These are phyloP conservation scores for Microdochium trichocladiopsis DNA, from an alignment of 2,329 filamentous ascomycete genomes.

Conservation along the genomic window DNA sequence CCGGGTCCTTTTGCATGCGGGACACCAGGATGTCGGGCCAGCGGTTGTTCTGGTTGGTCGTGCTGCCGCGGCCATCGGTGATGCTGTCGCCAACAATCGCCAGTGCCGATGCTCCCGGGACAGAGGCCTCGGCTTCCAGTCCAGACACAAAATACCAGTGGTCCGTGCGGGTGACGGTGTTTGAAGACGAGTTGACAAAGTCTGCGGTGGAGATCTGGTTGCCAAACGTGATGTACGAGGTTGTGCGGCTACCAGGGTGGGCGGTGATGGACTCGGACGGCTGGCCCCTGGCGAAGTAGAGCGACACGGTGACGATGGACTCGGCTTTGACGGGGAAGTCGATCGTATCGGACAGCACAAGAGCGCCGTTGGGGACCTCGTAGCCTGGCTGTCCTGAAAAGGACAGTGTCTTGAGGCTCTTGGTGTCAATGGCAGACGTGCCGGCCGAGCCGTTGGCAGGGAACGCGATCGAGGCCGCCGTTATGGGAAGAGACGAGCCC, in stretches of 20 bases:
- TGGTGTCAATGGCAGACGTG: constrained; percentile 35
- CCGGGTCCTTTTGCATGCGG: constrained; percentile 29
- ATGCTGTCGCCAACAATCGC: constrained; percentile 60
- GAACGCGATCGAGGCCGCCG: constrained; percentile 46
- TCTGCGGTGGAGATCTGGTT: constrained; percentile 37
- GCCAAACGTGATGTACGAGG: constrained; percentile 44
- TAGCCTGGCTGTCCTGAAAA: constrained; percentile 46
- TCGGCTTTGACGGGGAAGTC: constrained; percentile 39
- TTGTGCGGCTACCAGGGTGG: constrained; percentile 55
- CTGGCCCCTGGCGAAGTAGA: constrained; percentile 53
- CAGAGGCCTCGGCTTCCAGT: constrained; percentile 44
- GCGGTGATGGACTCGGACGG: constrained; percentile 46
- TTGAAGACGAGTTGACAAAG: constrained; percentile 17
- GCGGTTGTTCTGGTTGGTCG: constrained; percentile 44
- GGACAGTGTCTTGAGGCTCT: constrained; percentile 41
- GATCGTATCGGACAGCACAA: constrained; percentile 53
- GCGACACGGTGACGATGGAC: constrained; percentile 43
- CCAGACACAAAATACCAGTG: constrained; percentile 55
- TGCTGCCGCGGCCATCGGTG: constrained; percentile 56
- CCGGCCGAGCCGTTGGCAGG: constrained; percentile 44
- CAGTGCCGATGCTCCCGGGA: constrained; percentile 30
- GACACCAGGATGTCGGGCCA: constrained; percentile 35
- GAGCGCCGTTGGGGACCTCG: constrained; percentile 44
- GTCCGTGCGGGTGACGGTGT: constrained; percentile 17
- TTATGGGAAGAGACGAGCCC: constrained; percentile 47